A percentile compares a stretch with the other conserved stretches of the same genome.
These are phyloP conservation scores for Vachellia pachyceras DNA, from an alignment of 306 rosid genomes.

Conservation along the genomic window DNA sequence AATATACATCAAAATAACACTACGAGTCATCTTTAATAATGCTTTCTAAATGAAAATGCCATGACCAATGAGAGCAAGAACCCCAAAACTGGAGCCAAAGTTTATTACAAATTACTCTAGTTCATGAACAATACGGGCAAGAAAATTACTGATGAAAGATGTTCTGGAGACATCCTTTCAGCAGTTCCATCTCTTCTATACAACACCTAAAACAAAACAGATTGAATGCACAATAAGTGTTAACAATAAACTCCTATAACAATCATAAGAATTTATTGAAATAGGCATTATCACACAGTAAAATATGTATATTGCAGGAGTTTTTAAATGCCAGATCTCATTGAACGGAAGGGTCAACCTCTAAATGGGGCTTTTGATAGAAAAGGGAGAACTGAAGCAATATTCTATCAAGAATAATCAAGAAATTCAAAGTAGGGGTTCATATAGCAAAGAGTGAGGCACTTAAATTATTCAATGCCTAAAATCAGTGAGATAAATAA, in stretches of 20 bases:
- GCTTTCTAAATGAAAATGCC: not conserved
- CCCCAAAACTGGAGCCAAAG: not conserved
- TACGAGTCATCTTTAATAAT: not conserved
- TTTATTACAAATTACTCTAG: not conserved
- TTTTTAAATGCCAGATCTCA: not conserved
- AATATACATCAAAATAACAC: slow-evolving; percentile 6
- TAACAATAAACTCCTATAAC: not conserved
- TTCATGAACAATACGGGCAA: not conserved
- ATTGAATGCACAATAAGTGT: slow-evolving; percentile 5
- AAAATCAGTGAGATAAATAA: not conserved
- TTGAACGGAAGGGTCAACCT: not conserved
- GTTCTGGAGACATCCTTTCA: slow-evolving; percentile 59
- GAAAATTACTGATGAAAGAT: slow-evolving; percentile 72
- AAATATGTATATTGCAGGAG: slow-evolving; percentile 6
- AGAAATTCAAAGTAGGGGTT: not conserved
- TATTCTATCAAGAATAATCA: not conserved
- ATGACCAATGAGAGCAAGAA: not conserved
- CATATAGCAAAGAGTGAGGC: not conserved
- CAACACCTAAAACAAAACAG: slow-evolving; percentile 57
- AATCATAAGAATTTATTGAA: slow-evolving; percentile 1
- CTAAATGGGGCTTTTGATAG: not conserved
- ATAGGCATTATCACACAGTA: not conserved
- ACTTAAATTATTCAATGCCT: not conserved
- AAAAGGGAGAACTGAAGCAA: not conserved
- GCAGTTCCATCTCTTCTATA: slow-evolving; percentile 56